Conservation (phyloP, 345 rosid species). For the Eutrema japonicum region DNA sequence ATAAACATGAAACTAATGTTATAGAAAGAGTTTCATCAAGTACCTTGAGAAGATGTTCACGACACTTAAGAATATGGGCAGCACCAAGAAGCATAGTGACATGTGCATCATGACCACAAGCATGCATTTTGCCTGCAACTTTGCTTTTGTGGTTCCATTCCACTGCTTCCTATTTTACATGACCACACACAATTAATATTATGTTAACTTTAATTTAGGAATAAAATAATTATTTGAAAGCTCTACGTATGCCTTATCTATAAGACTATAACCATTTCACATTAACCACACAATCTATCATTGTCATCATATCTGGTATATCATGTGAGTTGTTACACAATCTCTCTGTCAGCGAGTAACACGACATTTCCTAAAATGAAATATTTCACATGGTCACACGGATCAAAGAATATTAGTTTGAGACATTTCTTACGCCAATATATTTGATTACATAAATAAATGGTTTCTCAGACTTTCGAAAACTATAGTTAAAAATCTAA, state of each 20-base stretch:
- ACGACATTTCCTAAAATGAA: slow-evolving; percentile 13
- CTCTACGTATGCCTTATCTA: not conserved
- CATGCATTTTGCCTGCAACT: slow-evolving; percentile 88
- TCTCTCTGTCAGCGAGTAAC: slow-evolving; percentile 21
- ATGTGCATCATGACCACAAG: slow-evolving; percentile 94
- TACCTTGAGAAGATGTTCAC: slow-evolving; percentile 51
- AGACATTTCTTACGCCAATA: not conserved
- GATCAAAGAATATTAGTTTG: not conserved
- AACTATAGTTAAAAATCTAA: not conserved
- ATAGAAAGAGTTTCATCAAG: slow-evolving; percentile 13
- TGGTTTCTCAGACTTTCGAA: not conserved
- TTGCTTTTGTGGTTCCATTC: slow-evolving; percentile 87
- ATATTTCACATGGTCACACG: slow-evolving; percentile 36
- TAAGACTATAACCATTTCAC: not conserved
- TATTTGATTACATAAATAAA: not conserved
- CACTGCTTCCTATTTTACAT: slow-evolving; percentile 67
- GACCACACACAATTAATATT: slow-evolving; percentile 2
- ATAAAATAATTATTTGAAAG: not conserved
- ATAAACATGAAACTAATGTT: not conserved
- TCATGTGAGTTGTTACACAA: slow-evolving; percentile 14
- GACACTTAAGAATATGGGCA: slow-evolving; percentile 70
- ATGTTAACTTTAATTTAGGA: not conserved
- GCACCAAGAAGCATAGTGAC: slow-evolving; percentile 92
- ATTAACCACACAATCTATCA: slow-evolving; percentile 29
- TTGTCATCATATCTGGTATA: slow-evolving; percentile 4